Conservation (phyloP, 192 early-diverging fungal species). For the Gonapodya prolifera region DNA sequence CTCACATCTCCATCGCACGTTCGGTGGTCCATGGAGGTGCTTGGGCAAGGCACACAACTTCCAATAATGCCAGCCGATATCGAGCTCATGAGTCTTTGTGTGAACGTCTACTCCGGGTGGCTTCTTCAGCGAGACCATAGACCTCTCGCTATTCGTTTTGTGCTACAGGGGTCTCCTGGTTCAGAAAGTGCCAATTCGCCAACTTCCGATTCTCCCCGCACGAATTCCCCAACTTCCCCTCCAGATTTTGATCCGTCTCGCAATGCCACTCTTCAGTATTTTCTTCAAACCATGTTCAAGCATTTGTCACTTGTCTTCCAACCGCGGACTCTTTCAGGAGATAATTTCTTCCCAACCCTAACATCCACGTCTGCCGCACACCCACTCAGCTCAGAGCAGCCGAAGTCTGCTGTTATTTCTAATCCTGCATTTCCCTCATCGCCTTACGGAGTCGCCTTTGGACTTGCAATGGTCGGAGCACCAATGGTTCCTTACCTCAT, state of each 20-base stretch:
- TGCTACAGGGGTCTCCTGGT: background rate
- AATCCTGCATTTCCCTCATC: background rate
- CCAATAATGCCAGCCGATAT: background rate
- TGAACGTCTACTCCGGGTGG: background rate
- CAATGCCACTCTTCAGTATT: background rate
- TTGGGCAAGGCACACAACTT: background rate
- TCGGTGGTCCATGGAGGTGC: background rate
- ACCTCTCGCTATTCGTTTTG: background rate
- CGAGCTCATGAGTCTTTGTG: background rate
- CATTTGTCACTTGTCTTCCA: background rate
- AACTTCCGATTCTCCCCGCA: background rate
- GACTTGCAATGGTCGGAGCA: background rate
- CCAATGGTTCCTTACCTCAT: background rate
- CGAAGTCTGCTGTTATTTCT: background rate
- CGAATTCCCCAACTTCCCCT: background rate
- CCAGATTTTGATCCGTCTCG: background rate
- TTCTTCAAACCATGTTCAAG: background rate
- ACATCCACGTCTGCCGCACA: background rate
- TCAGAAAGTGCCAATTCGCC: background rate
- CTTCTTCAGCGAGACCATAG: background rate
- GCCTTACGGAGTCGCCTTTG: background rate
- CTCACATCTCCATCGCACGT: background rate
- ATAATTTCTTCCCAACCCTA: background rate
- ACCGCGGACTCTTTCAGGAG: background rate
- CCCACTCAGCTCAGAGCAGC: background rate